A percentile compares a stretch with the other conserved stretches of the same genome.
Evolutionary conservation across 2,329 filamentous ascomycete species (phyloP).

Genomic region (Dryadomyces quercivorus): DNA sequence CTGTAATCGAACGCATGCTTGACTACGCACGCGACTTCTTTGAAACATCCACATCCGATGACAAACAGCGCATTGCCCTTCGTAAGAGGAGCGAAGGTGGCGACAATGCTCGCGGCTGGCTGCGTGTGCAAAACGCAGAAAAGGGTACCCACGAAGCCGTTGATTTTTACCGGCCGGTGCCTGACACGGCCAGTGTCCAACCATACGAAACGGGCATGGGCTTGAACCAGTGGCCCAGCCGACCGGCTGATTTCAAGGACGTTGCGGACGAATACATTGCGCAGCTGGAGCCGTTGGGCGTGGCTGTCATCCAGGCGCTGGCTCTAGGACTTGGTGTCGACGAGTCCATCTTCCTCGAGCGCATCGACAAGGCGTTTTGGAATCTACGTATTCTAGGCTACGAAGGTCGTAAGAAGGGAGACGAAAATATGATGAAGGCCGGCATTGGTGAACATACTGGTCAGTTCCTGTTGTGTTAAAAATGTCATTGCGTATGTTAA

Average conservation of each 20-base stretch:
- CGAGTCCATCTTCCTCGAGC: conserved; percentile 3
- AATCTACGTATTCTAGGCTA: conserved; percentile 6
- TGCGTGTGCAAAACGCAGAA: conserved; percentile 1
- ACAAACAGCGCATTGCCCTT: conserved; percentile 2
- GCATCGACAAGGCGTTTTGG: conserved; percentile 5
- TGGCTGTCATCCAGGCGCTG: background rate
- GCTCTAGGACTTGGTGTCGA: conserved; percentile 1
- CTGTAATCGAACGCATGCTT: conserved; percentile 14
- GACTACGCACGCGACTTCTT: background rate
- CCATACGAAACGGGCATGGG: conserved; percentile 4
- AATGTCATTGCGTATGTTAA: background rate
- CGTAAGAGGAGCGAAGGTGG: conserved; percentile 1
- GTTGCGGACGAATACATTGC: conserved; percentile 1
- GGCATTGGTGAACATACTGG: conserved; percentile 6
- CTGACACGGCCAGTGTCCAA: background rate
- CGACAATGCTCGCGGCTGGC: conserved; percentile 6
- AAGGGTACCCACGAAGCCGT: conserved; percentile 5
- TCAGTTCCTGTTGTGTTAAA: background rate
- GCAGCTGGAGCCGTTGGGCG: background rate
- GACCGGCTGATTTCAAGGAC: background rate
- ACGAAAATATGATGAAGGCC: background rate
- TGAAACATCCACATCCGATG: conserved; percentile 1
- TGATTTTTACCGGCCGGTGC: conserved; percentile 2
- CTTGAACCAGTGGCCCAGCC: conserved; percentile 2
- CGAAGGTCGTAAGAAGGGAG: background rate